Evolutionary conservation across 2,329 filamentous ascomycete genomes (phyloP).

Genomic region (Chaetomiaceae sp.): DNA sequence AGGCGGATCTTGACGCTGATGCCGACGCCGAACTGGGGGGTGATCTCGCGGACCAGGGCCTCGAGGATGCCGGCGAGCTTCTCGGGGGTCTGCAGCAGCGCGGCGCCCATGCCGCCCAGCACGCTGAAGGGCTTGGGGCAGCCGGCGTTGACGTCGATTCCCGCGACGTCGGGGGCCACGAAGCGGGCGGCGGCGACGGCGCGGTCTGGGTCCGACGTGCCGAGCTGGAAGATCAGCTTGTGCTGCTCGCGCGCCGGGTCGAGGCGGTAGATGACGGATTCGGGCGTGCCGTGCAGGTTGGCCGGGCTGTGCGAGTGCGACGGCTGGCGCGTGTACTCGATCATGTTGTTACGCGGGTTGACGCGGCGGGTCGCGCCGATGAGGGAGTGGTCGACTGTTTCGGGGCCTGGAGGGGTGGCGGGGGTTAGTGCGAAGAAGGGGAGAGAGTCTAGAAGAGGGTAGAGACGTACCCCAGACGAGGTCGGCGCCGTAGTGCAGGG

Average conservation of each 20-base stretch:
- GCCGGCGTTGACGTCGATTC: constrained; percentile 97
- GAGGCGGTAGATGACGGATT: constrained; percentile 77
- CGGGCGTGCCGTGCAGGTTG: constrained; percentile 36
- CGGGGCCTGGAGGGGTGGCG: constrained; percentile 60
- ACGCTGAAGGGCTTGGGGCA: constrained; percentile 97
- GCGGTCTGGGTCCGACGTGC: constrained; percentile 74
- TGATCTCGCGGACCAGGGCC: constrained; percentile 73
- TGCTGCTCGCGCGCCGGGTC: constrained; percentile 71
- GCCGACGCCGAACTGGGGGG: constrained; percentile 74
- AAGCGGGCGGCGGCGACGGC: constrained; percentile 81
- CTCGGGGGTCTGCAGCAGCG: constrained; percentile 79
- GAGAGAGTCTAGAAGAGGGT: background rate
- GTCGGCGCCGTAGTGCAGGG: constrained; percentile 92
- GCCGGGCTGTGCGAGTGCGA: constrained; percentile 59
- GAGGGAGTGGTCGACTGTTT: constrained; percentile 88
- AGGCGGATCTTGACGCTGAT: constrained; percentile 97
- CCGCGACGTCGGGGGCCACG: constrained; percentile 80
- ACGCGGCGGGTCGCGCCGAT: constrained; percentile 77
- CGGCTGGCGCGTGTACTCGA: constrained; percentile 78
- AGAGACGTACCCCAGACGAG: constrained; percentile 84
- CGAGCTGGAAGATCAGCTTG: constrained; percentile 84
- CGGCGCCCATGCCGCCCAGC: constrained; percentile 90
- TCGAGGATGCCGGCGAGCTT: constrained; percentile 77
- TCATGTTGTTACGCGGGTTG: constrained; percentile 69
- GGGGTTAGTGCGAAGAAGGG: background rate